Evolutionary conservation across 1,139 yeast genomes (phyloP).

Genomic region (Torulaspora globosa): DNA sequence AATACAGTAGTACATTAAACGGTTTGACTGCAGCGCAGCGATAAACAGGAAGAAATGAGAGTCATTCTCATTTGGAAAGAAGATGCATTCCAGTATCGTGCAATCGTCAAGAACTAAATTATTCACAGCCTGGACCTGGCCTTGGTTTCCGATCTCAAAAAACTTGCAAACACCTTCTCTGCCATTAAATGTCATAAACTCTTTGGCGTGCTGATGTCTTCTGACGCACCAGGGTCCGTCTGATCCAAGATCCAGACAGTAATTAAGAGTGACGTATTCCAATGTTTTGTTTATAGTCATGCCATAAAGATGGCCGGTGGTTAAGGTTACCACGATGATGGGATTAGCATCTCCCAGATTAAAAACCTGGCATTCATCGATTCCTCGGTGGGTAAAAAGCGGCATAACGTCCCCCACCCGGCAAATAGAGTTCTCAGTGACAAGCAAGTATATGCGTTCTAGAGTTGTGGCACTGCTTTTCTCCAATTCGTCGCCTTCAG

Average conservation of each 20-base stretch:
- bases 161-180: conserved; percentile 23
- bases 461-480: neutral
- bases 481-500: neutral
- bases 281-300: conserved; percentile 13
- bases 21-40: conserved; percentile 18
- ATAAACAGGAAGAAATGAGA: conserved; percentile 22
- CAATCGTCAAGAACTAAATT: conserved; percentile 23
- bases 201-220: conserved; percentile 12
- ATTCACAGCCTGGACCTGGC: conserved; percentile 22
- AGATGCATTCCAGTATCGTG: conserved; percentile 16
- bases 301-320: conserved; percentile 20
- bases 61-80: conserved; percentile 14
- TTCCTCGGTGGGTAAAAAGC: conserved; percentile 6
- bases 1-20: conserved; percentile 25
- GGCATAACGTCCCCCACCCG: conserved; percentile 12
- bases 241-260: conserved; percentile 20
- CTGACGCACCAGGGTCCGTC: conserved; percentile 23
- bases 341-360: conserved; percentile 1
- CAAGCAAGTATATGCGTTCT: conserved; percentile 6
- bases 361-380: conserved; percentile 14
- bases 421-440: conserved; percentile 10
- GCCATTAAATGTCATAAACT: conserved; percentile 22
- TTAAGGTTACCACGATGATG: conserved; percentile 15
- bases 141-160: conserved; percentile 16
- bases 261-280: conserved; percentile 12